Conservation (phyloP, 164 flowering plant genomes). For the Magnolia officinalis region DNA sequence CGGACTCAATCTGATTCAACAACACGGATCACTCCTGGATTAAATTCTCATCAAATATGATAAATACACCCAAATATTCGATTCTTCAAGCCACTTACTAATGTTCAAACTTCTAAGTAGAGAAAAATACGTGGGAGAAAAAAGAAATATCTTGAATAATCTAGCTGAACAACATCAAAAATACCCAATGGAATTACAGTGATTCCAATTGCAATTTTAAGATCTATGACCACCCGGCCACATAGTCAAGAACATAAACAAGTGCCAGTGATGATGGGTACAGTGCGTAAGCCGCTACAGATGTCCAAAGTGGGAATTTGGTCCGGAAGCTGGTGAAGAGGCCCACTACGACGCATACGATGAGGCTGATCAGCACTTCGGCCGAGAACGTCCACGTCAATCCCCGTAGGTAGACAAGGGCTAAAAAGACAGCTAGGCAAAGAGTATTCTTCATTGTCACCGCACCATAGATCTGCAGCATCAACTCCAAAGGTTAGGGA, state of each 20-base stretch:
- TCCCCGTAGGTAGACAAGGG: slow-evolving; percentile 55
- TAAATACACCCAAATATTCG: too few relatives aligned
- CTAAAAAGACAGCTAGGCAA: slow-evolving; percentile 60
- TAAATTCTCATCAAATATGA: too few relatives aligned
- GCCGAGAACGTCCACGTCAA: slow-evolving; percentile 80
- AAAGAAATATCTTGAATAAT: too few relatives aligned
- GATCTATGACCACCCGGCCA: slow-evolving; percentile 58
- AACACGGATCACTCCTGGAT: too few relatives aligned
- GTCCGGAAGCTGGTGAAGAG: slow-evolving; percentile 59
- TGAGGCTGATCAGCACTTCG: slow-evolving; percentile 59
- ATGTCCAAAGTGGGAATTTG: slow-evolving; percentile 74
- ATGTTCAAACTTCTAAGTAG: too few relatives aligned
- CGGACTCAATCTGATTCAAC: too few relatives aligned
- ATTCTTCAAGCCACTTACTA: too few relatives aligned
- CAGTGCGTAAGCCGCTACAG: slow-evolving; percentile 46
- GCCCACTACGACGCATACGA: slow-evolving; percentile 66
- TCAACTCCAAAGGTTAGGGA: too few relatives aligned
- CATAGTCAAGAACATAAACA: slow-evolving; percentile 67
- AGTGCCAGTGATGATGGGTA: slow-evolving; percentile 68
- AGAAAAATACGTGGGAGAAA: too few relatives aligned
- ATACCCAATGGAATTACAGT: too few relatives aligned
- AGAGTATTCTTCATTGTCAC: slow-evolving; percentile 74
- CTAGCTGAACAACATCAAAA: too few relatives aligned
- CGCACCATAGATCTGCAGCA: slow-evolving; percentile 65
- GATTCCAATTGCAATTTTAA: too few relatives aligned